These are phyloP conservation scores for Wickerhamomyces sp. DNA, from an alignment of 1,139 yeast genomes.

Conservation along the genomic window DNA sequence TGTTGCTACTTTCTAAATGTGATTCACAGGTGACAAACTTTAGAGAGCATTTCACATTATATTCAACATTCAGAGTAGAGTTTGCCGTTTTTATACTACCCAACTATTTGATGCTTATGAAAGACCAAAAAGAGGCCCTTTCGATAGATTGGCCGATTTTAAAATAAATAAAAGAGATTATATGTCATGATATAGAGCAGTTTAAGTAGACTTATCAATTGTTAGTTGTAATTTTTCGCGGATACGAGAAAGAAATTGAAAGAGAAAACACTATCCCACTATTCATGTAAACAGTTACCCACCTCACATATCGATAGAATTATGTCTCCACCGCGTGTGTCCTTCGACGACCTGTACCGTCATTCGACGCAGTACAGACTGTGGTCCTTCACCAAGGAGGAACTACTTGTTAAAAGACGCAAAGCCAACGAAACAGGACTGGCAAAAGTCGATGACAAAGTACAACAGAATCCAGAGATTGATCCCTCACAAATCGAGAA, in stretches of 20 bases:
- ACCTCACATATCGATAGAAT: too few relatives aligned
- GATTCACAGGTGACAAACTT: too few relatives aligned
- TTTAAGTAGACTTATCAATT: background rate
- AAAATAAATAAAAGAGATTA: constrained; percentile 7
- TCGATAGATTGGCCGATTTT: background rate
- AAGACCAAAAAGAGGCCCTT: constrained; percentile 3
- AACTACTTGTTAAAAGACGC: constrained; percentile 42
- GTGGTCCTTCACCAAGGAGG: constrained; percentile 75
- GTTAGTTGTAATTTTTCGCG: background rate
- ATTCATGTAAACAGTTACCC: too few relatives aligned
- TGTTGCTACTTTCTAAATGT: constrained; percentile 70
- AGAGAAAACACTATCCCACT: too few relatives aligned
- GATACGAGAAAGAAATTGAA: too few relatives aligned
- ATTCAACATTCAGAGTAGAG: constrained; percentile 19
- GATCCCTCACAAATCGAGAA: constrained; percentile 40
- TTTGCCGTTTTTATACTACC: constrained; percentile 12
- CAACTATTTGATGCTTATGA: constrained; percentile 14
- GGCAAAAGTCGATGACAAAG: constrained; percentile 32
- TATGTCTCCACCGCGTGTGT: too few relatives aligned
- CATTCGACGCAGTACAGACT: constrained; percentile 75
- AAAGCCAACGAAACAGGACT: constrained; percentile 51
- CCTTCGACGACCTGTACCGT: constrained; percentile 82
- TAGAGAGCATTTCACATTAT: constrained; percentile 9
- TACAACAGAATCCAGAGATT: constrained; percentile 30
- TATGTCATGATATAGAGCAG: constrained; percentile 8